These are phyloP conservation scores for Penicillium sp. DNA, from an alignment of 2,329 filamentous ascomycete species.

Conservation along the genomic window DNA sequence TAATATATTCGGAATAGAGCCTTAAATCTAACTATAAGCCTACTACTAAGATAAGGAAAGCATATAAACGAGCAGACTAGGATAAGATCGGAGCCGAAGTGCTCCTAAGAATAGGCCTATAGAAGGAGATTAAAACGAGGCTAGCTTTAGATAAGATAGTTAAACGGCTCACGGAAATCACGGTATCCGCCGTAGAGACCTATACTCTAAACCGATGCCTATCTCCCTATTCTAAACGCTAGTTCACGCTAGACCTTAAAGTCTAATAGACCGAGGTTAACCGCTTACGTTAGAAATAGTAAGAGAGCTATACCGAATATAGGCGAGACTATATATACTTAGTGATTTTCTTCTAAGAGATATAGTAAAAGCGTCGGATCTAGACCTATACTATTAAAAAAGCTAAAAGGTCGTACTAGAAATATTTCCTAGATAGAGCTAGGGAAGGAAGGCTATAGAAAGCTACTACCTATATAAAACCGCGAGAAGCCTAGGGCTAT, in stretches of 20 bases:
- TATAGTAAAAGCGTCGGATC: constrained; percentile 15
- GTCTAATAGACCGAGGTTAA: constrained; percentile 31
- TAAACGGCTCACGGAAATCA: constrained; percentile 9
- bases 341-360: constrained; percentile 25
- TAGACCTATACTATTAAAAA: constrained; percentile 21
- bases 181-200: not conserved
- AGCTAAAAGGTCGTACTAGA: not conserved
- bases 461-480: constrained; percentile 5
- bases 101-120: constrained; percentile 15
- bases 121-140: constrained; percentile 14
- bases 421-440: constrained; percentile 2
- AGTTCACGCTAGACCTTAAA: constrained; percentile 36
- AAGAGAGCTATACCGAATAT: constrained; percentile 27
- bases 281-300: constrained; percentile 26
- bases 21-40: constrained; percentile 12
- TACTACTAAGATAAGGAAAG: constrained; percentile 17
- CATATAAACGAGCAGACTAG: constrained; percentile 26
- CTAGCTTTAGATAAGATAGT: constrained; percentile 18
- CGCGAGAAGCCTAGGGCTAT: not conserved
- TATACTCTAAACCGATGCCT: constrained; percentile 1
- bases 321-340: no score
- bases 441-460: constrained; percentile 4
- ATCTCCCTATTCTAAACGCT: constrained; percentile 32
- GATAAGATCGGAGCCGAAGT: no score
- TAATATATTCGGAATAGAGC: constrained; percentile 31